These are phyloP conservation scores for Dendrocalamus sinicus DNA, from an alignment of 176 grass and related monocot species.

Conservation along the genomic window DNA sequence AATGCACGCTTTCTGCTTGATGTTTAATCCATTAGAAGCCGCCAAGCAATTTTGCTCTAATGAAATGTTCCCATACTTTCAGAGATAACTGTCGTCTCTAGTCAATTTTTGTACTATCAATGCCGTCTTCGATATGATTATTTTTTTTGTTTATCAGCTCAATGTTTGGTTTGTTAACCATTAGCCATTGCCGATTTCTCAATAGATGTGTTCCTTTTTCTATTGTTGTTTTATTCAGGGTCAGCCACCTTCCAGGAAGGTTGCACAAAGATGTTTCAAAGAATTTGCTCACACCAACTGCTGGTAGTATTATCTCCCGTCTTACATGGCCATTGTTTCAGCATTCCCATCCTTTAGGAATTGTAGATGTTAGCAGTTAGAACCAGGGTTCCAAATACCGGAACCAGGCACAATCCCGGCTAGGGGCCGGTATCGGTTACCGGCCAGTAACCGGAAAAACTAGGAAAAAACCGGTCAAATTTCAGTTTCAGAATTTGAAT, in stretches of 20 bases:
- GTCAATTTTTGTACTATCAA: background rate
- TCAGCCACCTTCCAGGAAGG: constrained; percentile 33
- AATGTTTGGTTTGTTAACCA: background rate
- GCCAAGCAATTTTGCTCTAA: background rate
- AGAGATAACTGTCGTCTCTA: background rate
- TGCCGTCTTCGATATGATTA: background rate
- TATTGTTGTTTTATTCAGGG: constrained; percentile 56
- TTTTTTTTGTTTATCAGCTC: background rate
- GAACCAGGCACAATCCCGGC: too few relatives aligned
- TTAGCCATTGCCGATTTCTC: background rate
- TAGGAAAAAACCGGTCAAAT: too few relatives aligned
- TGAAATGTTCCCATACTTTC: background rate
- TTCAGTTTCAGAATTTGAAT: too few relatives aligned
- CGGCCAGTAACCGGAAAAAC: too few relatives aligned
- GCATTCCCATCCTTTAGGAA: background rate
- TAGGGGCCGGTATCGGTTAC: too few relatives aligned
- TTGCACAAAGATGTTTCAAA: constrained; percentile 41
- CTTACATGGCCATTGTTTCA: constrained; percentile 12
- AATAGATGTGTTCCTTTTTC: background rate
- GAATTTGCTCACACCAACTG: constrained; percentile 54
- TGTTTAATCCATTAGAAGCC: background rate
- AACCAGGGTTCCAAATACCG: too few relatives aligned
- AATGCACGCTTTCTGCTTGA: background rate
- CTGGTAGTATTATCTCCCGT: constrained; percentile 52
- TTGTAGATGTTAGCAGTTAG: background rate